Evolutionary conservation across 1,139 yeast species (phyloP), one percentile per base, ranked within the genome.

Genomic region (Candida neerlandica): DNA sequence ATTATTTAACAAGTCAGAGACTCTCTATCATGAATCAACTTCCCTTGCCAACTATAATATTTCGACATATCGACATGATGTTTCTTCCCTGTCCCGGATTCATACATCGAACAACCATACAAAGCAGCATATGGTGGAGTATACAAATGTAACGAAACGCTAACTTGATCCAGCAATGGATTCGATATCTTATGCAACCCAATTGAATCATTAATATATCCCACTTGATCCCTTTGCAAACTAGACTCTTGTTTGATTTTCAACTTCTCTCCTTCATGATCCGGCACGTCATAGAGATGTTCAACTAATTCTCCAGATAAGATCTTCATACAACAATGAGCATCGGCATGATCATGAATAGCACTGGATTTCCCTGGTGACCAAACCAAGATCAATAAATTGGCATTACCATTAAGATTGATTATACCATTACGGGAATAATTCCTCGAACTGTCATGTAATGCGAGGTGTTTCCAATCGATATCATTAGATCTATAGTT

Each of bases 81-180:
- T 58, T 75, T 76, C 53, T 67, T 70, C 40, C 86, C 87, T 46
- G 75, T 76, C 23, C 58, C 60, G 27, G 78, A 77, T 55, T 84
- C 86, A 58, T 81, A 86, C 64, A 80, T 77, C 52, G 80, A 71
- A 61, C 90, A 85, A 7, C 91, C 91, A 59, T 77, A 81, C 65
- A 81, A 71, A 48, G 85, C 73, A 5, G 92, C 92, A 64, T 85
- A 85, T 9, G 94, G 92, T 7, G 94, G 91, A 12, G 92, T 86
- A 67, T 86, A 87, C 50, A 86, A 74, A 65, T 86, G 94, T 60
- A 86, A 73, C 34, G 88, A 80, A 9, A 86, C 82, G n/a, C 89
- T 83, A n/a, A 72, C 65, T 35, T 75, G 76, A 38, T 67, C 61
- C 0, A 67, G 55, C 35, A 68, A 64, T 5, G 81, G 80, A 60